Evolutionary conservation across 371 early-diverging fungal genomes (phyloP).

Genomic region (Circinella minor): DNA sequence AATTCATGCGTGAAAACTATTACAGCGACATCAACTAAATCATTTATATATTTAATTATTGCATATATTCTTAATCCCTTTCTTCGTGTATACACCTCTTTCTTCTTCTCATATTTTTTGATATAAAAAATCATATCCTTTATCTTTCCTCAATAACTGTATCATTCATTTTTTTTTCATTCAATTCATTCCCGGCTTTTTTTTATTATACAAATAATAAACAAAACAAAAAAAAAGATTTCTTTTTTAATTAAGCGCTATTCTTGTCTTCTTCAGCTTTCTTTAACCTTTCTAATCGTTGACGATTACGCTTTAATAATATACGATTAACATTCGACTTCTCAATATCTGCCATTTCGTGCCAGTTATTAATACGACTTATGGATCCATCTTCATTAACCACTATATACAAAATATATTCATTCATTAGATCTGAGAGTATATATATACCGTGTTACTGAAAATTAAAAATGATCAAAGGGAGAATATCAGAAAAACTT

Average conservation of each 20-base stretch:
- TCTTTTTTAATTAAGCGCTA: neutral
- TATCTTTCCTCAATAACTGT: neutral
- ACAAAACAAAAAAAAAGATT: neutral
- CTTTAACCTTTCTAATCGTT: constrained; percentile 21
- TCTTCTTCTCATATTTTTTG: neutral
- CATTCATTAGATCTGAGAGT: neutral
- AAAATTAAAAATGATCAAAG: too few relatives aligned
- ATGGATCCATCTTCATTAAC: constrained; percentile 73
- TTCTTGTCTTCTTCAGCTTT: constrained; percentile 7
- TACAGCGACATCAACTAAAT: constrained; percentile 15
- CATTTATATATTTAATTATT: too few relatives aligned
- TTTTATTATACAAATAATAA: neutral
- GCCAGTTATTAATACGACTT: constrained; percentile 77
- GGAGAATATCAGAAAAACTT: constrained; percentile 13
- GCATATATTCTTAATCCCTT: too few relatives aligned
- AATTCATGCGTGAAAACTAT: constrained; percentile 80
- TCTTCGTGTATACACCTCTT: neutral
- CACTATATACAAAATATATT: constrained; percentile 32
- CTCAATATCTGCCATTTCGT: constrained; percentile 72
- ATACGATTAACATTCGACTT: constrained; percentile 66
- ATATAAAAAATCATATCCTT: too few relatives aligned
- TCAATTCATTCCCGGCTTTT: neutral
- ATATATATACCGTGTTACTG: too few relatives aligned
- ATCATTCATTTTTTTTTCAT: constrained; percentile 3
- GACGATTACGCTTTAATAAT: constrained; percentile 67